Evolutionary conservation across 176 grass and related monocot genomes (phyloP).

Genomic region (Alloteropsis semialata): DNA sequence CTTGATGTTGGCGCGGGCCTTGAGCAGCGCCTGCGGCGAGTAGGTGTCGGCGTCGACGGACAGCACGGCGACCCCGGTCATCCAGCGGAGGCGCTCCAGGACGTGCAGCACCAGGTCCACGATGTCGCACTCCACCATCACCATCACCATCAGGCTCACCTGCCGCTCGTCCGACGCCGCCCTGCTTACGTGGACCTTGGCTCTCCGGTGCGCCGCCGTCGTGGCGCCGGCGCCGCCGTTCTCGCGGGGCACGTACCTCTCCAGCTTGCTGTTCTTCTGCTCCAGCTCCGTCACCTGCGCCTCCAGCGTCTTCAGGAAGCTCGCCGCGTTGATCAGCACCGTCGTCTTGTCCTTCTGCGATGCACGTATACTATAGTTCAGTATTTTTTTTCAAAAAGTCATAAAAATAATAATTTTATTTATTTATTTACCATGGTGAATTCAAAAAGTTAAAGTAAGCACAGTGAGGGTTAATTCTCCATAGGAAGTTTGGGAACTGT

Average conservation of each 20-base stretch:
- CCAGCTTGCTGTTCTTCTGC: slow-evolving; percentile 81
- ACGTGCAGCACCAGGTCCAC: slow-evolving; percentile 70
- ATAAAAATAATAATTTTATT: too few relatives aligned
- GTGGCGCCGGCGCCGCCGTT: not conserved
- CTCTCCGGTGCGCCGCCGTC: slow-evolving; percentile 22
- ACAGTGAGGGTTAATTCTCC: not conserved
- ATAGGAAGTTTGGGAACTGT: not conserved
- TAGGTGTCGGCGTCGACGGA: slow-evolving; percentile 79
- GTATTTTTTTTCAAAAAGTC: not conserved
- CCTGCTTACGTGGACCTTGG: slow-evolving; percentile 54
- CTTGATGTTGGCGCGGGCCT: slow-evolving; percentile 73
- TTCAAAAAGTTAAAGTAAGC: not conserved
- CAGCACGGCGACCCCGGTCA: slow-evolving; percentile 39
- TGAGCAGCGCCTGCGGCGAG: slow-evolving; percentile 58
- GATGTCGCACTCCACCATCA: slow-evolving; percentile 74
- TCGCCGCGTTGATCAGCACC: slow-evolving; percentile 66
- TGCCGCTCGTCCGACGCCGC: slow-evolving; percentile 30
- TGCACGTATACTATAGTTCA: not conserved
- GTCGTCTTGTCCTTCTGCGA: slow-evolving; percentile 90
- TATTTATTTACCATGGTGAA: not conserved
- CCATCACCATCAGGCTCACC: slow-evolving; percentile 61
- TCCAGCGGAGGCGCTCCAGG: slow-evolving; percentile 61
- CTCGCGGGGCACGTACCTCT: slow-evolving; percentile 37
- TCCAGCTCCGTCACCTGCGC: slow-evolving; percentile 67
- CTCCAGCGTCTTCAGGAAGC: slow-evolving; percentile 62